Evolutionary conservation across 192 early-diverging fungal species (phyloP).

Genomic region (Gamsiella multidivaricata): DNA sequence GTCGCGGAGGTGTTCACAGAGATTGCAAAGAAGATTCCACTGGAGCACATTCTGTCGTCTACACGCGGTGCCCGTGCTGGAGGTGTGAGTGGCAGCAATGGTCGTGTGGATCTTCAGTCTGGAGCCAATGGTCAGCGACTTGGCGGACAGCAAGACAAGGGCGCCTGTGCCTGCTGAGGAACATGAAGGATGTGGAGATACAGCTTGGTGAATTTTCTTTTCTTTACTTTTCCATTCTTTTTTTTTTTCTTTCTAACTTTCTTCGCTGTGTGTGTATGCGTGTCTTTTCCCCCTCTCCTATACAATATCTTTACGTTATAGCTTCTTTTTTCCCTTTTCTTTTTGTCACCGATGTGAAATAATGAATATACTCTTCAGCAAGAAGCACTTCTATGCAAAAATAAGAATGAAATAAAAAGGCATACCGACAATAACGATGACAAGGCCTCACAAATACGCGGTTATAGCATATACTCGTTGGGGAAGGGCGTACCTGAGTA

Average conservation of each 20-base stretch:
- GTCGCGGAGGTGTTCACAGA: slow-evolving; percentile 93
- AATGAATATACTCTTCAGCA: too few relatives aligned
- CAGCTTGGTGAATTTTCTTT: not conserved
- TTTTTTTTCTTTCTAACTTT: not conserved
- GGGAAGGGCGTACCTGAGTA: too few relatives aligned
- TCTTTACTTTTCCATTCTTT: not conserved
- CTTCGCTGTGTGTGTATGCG: too few relatives aligned
- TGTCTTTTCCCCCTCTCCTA: too few relatives aligned
- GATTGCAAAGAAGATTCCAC: slow-evolving; percentile 70
- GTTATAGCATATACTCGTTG: too few relatives aligned
- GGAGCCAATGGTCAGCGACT: slow-evolving; percentile 38
- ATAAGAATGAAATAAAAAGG: too few relatives aligned
- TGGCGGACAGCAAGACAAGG: slow-evolving; percentile 51
- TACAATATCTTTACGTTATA: too few relatives aligned
- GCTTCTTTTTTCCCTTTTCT: too few relatives aligned
- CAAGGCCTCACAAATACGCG: too few relatives aligned
- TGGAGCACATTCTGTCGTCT: slow-evolving; percentile 57
- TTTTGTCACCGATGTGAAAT: too few relatives aligned
- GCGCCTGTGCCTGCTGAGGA: slow-evolving; percentile 39
- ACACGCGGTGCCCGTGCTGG: slow-evolving; percentile 38
- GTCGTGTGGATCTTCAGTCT: slow-evolving; percentile 45
- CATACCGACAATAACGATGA: too few relatives aligned
- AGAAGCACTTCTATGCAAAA: too few relatives aligned
- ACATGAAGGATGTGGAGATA: not conserved
- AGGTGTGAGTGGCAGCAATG: slow-evolving; percentile 25